These are phyloP conservation scores for Akebia trifoliata DNA, from an alignment of 164 flowering plant genomes.

Conservation along the genomic window DNA sequence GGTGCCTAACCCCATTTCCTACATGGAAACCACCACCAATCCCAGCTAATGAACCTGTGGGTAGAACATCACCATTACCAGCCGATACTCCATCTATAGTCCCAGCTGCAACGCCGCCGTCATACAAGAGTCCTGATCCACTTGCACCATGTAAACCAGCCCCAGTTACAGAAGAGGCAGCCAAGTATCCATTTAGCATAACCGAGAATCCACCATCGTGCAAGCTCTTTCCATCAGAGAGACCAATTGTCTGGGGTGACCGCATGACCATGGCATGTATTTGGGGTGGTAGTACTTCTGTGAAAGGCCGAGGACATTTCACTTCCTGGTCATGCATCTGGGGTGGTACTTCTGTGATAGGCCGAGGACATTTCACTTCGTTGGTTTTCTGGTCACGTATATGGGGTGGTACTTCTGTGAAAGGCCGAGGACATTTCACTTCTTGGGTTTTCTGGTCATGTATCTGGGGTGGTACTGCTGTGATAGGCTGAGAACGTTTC, in stretches of 20 bases:
- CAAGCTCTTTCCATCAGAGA: constrained; percentile 12
- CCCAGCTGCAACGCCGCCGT: constrained; percentile 10
- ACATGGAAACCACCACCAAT: constrained; percentile 20
- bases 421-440: constrained; percentile 22
- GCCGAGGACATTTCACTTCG: constrained; percentile 27
- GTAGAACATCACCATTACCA: constrained; percentile 4
- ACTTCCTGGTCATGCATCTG: constrained; percentile 23
- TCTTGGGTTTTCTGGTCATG: constrained; percentile 28
- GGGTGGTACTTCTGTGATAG: constrained; percentile 4
- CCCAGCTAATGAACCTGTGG: constrained; percentile 17
- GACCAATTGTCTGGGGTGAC: constrained; percentile 16
- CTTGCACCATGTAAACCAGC: constrained; percentile 12
- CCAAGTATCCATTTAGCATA: constrained; percentile 12
- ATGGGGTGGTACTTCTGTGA: constrained; percentile 2
- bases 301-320: constrained; percentile 22
- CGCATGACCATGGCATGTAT: constrained; percentile 5
- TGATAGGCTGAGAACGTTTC: constrained; percentile 22
- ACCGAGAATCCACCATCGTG: constrained; percentile 19
- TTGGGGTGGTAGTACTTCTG: constrained; percentile 1
- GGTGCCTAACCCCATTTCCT: constrained; percentile 9
- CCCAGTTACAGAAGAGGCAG: constrained; percentile 11
- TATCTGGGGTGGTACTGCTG: constrained; percentile 2
- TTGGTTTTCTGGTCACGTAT: constrained; percentile 19
- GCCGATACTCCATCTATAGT: constrained; percentile 1
- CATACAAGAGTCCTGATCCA: constrained; percentile 12